Evolutionary conservation across 352 stramenopile genomes (phyloP).

Genomic region (Bremia lactucae): DNA sequence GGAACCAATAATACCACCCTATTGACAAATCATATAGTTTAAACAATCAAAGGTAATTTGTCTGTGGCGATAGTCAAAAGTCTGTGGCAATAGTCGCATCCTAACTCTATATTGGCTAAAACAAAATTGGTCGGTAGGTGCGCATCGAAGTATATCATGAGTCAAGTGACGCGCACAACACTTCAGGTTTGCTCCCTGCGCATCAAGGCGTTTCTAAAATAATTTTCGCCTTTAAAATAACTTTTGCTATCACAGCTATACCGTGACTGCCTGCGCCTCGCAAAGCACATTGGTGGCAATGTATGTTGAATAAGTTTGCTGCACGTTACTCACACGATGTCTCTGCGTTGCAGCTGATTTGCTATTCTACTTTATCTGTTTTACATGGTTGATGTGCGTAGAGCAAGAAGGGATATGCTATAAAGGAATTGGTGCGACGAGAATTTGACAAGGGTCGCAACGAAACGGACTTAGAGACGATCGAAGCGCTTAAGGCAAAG

Average conservation of each 20-base stretch:
- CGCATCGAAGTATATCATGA: no score
- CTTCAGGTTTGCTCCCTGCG: slow-evolving; percentile 38
- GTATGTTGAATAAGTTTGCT: slow-evolving; percentile 33
- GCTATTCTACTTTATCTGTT: neutral
- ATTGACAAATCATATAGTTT: no score
- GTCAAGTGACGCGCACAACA: slow-evolving; percentile 63
- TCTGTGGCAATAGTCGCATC: no score
- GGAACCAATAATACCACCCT: no score
- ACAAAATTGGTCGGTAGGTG: no score
- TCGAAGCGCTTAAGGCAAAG: slow-evolving; percentile 78
- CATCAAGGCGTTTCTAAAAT: neutral
- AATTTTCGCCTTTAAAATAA: neutral
- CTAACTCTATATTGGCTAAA: no score
- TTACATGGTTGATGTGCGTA: slow-evolving; percentile 11
- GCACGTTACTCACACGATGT: neutral
- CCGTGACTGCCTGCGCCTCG: slow-evolving; percentile 73
- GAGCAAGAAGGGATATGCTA: slow-evolving; percentile 79
- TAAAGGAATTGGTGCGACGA: slow-evolving; percentile 53
- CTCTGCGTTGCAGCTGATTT: slow-evolving; percentile 1
- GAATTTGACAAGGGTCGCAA: slow-evolving; percentile 72
- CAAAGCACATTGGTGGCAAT: slow-evolving; percentile 80
- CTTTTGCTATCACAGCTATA: slow-evolving; percentile 39
- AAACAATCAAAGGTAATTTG: no score
- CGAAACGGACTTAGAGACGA: slow-evolving; percentile 75
- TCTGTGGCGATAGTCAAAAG: no score